Evolutionary conservation across 192 early-diverging fungal genomes (phyloP).

Genomic region (Chytriomyces hyalinus): DNA sequence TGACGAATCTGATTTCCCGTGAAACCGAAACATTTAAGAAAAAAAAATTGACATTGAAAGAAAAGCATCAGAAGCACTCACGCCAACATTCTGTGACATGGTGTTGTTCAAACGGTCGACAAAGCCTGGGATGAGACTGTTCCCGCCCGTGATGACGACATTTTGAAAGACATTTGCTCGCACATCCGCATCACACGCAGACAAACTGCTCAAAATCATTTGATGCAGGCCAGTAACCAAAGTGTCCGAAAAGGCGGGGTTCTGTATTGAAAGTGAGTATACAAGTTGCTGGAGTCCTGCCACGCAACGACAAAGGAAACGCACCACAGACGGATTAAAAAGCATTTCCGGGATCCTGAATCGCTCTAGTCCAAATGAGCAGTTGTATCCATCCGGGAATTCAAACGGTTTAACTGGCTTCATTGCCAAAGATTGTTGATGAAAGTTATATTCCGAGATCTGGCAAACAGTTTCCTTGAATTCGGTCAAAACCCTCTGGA

Average conservation of each 20-base stretch:
- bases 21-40: slow-evolving; percentile 6
- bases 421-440: slow-evolving; percentile 58
- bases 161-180: slow-evolving; percentile 80
- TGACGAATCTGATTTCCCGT: slow-evolving; percentile 67
- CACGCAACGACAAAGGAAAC: slow-evolving; percentile 17
- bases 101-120: slow-evolving; percentile 79
- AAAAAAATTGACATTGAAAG: slow-evolving; percentile 1
- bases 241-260: background rate
- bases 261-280: slow-evolving; percentile 3
- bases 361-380: slow-evolving; percentile 76
- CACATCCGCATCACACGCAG: slow-evolving; percentile 84
- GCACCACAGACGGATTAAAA: slow-evolving; percentile 72
- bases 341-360: slow-evolving; percentile 85
- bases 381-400: slow-evolving; percentile 94
- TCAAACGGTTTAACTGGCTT: slow-evolving; percentile 88
- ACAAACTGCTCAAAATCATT: slow-evolving; percentile 54
- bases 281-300: background rate
- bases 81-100: slow-evolving; percentile 58
- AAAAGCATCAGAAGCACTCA: slow-evolving; percentile 50
- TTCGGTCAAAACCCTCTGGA: slow-evolving; percentile 80
- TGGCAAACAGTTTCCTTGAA: slow-evolving; percentile 93
- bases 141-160: slow-evolving; percentile 91
- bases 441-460: slow-evolving; percentile 72
- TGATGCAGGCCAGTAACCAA: background rate
- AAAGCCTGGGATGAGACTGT: slow-evolving; percentile 84